Base-by-base conservation (phyloP, 305 asterid species). In the Fraxinus xanthoxyloides region DNA sequence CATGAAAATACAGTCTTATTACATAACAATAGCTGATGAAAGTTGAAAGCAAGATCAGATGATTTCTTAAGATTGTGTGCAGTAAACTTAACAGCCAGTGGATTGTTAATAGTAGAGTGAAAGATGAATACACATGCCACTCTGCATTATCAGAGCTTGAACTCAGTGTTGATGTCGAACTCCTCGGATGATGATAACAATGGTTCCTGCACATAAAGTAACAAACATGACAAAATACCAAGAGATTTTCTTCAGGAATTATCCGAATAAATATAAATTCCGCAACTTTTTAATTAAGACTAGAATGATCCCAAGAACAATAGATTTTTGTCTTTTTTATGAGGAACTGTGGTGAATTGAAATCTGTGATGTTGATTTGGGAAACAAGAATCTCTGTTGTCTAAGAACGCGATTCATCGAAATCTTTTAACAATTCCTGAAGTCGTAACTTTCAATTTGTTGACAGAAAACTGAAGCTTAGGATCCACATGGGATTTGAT, bases 121-220 rank as follows among this genome's bases (percentile, higher is more conserved):
- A 13, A 51, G 63, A 15, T 51, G 63, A 36, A 15, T 15, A 13
- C 19, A 3, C 4, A 48, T 48, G 19, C 59, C 59, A 46, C 56
- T 8, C 7, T 9, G 82, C 79, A 77, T n/a, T 56, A 1, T 82
- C 84, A 91, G 85, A 91, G 90, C 80, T 70, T 85, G 89, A 92
- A 93, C 87, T 72, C 82, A 13, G 35, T 72, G 78, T 77, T 81
- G 79, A 82, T 72, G 77, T 84, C 26, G 80, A 92, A 89, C 56
- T 36, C 80, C 82, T 79, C 87, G 1, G 93, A 86, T 8, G 93
- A 81, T 76, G 95, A 92, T 82, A 93, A 65, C 79, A 74, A 67
- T 2, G 97, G 97, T 75, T 90, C 97, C 97, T 93, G 88, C 79
- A 72, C 19, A 7, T 67, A 73, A 30, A 51, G 75, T 46, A 5